A percentile compares a stretch with the other conserved stretches of the same genome.
These are phyloP conservation scores for Pseudotulostoma volvatum DNA, from an alignment of 495 filamentous ascomycete species.

Conservation along the genomic window DNA sequence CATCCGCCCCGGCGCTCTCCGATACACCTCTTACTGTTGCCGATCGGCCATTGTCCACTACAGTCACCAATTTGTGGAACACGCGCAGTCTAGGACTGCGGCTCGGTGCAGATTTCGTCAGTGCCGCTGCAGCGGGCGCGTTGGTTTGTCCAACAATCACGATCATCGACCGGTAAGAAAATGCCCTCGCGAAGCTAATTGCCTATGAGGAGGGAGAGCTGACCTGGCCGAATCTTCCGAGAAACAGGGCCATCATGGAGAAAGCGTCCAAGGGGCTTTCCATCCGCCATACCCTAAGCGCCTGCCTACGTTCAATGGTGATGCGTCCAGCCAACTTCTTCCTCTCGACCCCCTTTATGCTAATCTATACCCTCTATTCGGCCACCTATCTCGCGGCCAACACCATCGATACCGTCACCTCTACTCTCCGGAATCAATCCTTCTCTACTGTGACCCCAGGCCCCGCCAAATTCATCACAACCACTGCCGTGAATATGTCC, in stretches of 20 bases:
- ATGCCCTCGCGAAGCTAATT: too few species aligned
- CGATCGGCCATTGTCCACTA: constrained; percentile 8
- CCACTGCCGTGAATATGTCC: constrained; percentile 67
- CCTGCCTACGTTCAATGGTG: constrained; percentile 47
- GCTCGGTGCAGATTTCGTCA: constrained; percentile 52
- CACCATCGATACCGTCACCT: constrained; percentile 62
- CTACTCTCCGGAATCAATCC: constrained; percentile 42
- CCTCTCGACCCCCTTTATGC: constrained; percentile 63
- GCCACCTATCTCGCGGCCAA: constrained; percentile 89
- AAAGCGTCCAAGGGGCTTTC: constrained; percentile 72
- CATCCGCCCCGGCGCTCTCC: constrained; percentile 3
- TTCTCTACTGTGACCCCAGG: constrained; percentile 50
- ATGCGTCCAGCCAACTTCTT: constrained; percentile 53
- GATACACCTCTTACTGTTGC: not conserved
- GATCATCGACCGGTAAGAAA: constrained; percentile 73
- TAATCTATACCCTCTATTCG: constrained; percentile 79
- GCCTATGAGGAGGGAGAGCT: too few species aligned
- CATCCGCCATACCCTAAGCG: constrained; percentile 48
- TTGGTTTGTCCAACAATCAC: constrained; percentile 77
- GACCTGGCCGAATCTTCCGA: constrained; percentile 1
- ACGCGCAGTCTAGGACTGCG: constrained; percentile 53
- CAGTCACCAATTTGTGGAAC: constrained; percentile 44
- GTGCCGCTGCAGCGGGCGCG: constrained; percentile 62
- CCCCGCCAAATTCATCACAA: constrained; percentile 68
- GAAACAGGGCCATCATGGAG: constrained; percentile 71